A percentile compares a stretch with the other conserved stretches of the same genome.
phyloP scores from a whole-genome alignment of 1,139 yeast genomes.

The Taphrina wiesneri region DNA sequence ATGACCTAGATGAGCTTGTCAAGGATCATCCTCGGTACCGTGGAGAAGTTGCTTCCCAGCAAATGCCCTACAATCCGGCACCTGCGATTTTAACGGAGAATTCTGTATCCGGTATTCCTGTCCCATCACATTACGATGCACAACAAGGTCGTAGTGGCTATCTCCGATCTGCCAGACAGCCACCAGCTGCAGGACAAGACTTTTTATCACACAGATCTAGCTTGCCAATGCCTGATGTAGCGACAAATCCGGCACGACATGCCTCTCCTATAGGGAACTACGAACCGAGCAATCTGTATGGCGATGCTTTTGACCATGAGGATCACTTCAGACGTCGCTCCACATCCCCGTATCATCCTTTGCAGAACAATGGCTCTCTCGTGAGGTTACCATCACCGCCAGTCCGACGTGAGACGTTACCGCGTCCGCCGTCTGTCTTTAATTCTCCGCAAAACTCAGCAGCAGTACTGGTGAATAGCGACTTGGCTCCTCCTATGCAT shows the following conservation, averaged over 20 bases:
- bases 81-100: too few species aligned
- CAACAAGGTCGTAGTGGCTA: background rate
- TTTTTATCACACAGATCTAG: background rate
- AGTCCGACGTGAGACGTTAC: background rate
- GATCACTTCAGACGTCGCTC: background rate
- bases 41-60: background rate
- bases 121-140: background rate
- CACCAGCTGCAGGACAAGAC: background rate
- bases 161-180: background rate
- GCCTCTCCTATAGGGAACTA: background rate
- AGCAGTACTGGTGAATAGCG: background rate
- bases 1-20: slow-evolving; percentile 12
- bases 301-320: background rate
- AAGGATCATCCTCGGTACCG: background rate
- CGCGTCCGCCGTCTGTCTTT: background rate
- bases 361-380: background rate
- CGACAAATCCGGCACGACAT: background rate
- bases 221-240: background rate
- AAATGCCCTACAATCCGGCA: too few species aligned
- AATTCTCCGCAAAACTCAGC: background rate
- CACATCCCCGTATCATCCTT: background rate
- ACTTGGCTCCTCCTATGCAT: background rate
- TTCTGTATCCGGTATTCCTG: background rate
- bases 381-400: slow-evolving; percentile 9
- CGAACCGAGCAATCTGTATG: background rate